Evolutionary conservation across 2,329 filamentous ascomycete genomes (phyloP).

Genomic region (Pyrenochaeta sp.): DNA sequence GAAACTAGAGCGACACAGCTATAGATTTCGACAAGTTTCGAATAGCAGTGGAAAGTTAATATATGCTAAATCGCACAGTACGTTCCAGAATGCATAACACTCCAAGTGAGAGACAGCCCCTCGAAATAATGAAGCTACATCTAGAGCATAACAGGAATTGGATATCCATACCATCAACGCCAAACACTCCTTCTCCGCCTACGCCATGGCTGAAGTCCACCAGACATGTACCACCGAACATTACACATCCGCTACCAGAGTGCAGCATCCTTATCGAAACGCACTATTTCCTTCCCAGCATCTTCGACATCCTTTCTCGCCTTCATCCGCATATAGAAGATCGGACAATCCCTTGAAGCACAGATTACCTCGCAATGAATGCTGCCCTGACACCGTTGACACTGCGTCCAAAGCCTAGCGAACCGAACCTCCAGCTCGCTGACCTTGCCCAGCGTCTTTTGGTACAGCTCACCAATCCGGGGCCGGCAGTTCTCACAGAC

Average conservation of each 20-base stretch:
- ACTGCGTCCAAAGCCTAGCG: slow-evolving; percentile 94
- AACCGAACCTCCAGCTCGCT: slow-evolving; percentile 94
- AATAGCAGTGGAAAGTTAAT: too few species aligned
- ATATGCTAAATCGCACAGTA: too few species aligned
- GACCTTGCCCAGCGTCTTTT: slow-evolving; percentile 85
- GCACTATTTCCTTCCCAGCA: slow-evolving; percentile 83
- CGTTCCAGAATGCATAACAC: too few species aligned
- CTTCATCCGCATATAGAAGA: slow-evolving; percentile 99
- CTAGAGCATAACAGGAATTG: background rate
- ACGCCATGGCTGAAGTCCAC: background rate
- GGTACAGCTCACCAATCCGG: slow-evolving; percentile 90
- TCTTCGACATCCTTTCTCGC: slow-evolving; percentile 99
- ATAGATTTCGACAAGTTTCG: too few species aligned
- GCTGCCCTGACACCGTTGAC: slow-evolving; percentile 95
- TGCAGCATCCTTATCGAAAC: slow-evolving; percentile 88
- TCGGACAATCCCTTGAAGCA: slow-evolving; percentile 93
- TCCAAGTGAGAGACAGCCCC: background rate
- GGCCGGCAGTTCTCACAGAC: slow-evolving; percentile 88
- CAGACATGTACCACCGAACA: background rate
- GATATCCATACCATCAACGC: background rate
- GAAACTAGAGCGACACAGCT: too few species aligned
- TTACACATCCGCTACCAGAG: slow-evolving; percentile 61
- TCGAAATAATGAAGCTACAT: background rate
- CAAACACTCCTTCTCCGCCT: background rate
- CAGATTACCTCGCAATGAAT: slow-evolving; percentile 99